Base-by-base conservation (phyloP, 805 yeast genomes). In the Zygoascus flipseniorum region DNA sequence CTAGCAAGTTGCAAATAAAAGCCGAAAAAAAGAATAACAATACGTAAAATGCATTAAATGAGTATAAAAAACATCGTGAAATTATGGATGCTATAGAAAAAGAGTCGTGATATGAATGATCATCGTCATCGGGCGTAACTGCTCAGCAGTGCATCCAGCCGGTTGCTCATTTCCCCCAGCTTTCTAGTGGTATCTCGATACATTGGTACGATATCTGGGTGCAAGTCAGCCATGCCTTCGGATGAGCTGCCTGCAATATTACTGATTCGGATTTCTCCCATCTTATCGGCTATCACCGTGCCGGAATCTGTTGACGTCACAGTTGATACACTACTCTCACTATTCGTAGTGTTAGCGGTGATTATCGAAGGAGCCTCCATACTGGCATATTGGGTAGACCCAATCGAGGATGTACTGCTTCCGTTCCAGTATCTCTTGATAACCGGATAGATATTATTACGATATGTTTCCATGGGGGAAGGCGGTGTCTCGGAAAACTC, bases 121-220 rank as follows among this genome's bases (percentile, higher is more conserved):
- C 16, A n/a, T 35, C 23, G 9, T 18, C 9, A 42, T 18, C 44
- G 13, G 18, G 20, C 26, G 16, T 46, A 46, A 11, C 18, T 46
- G n/a, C 41, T 46, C 26, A 49, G 16, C 14, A 49, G 43, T 23
- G 37, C 18, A 28, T 49, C 52, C 19, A 49, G 46, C 39, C 31
- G 23, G 35, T 35, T 52, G 46, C 57, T 52, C 14, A 61, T 54
- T 37, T 52, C 56, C n/a, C 58, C 63, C 47, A 61, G 47, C 47
- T 58, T 52, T 23, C 56, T 59, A n/a, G 58, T 47, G 20, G 64
- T 55, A 48, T 60, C 64, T 43, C 60, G 55, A 47, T 52, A 61
- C 5, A 61, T 54, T 16, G 63, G 63, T 23, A 55, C 54, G 41
- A 61, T 61, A 31, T 60, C 63, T 4, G 64, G 64, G 47, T 61